A percentile compares a stretch with the other conserved stretches of the same genome.
Evolutionary conservation across 768 basidiomycete genomes (phyloP).

Genomic region (Clitopilus passeckerianus): DNA sequence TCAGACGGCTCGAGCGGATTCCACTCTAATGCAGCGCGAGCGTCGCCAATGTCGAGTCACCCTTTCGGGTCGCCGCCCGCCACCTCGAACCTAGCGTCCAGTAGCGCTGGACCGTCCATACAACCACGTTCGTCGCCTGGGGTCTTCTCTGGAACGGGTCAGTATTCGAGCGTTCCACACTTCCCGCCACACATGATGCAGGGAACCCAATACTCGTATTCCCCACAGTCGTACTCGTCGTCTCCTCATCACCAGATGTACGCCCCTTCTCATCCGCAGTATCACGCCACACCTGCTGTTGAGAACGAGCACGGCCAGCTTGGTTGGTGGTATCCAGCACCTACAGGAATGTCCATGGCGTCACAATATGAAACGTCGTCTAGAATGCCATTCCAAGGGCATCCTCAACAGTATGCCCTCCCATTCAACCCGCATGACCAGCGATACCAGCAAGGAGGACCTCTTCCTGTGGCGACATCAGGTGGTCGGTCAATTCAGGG

Average conservation of each 20-base stretch:
- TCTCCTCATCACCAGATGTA: not conserved
- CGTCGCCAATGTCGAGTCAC: not conserved
- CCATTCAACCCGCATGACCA: not conserved
- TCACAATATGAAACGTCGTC: not conserved
- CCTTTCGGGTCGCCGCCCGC: not conserved
- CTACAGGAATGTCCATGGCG: not conserved
- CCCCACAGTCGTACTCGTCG: not conserved
- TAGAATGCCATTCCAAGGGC: not conserved
- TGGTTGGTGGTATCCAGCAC: not conserved
- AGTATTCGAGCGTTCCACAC: not conserved
- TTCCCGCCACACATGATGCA: not conserved
- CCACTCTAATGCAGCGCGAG: not conserved
- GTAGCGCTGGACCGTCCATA: not conserved
- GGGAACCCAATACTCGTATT: not conserved
- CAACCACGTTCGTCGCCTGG: not conserved
- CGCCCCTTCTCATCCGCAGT: not conserved
- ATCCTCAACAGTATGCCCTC: not conserved
- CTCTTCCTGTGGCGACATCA: not conserved
- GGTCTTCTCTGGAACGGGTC: not conserved
- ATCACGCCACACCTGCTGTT: not conserved
- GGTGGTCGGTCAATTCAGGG: not conserved
- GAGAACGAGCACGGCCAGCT: not conserved
- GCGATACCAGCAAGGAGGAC: not conserved
- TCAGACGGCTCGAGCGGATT: not conserved
- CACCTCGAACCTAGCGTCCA: not conserved